phyloP scores from a whole-genome alignment of 148 eudicot species.

The Rhododendron simsii region DNA sequence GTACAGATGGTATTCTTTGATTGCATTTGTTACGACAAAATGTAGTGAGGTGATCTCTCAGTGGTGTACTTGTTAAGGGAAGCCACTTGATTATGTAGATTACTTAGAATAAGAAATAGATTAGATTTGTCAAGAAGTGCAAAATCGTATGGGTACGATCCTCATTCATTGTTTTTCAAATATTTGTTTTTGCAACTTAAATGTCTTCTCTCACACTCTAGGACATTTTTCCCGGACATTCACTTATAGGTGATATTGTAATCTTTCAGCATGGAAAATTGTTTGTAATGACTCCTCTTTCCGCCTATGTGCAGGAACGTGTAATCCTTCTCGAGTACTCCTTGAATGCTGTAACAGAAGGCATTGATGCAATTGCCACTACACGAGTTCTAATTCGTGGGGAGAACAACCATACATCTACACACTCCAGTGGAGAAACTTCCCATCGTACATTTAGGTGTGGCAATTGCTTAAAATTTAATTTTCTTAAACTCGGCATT shows the following conservation, averaged over 20 bases:
- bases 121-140: too few species aligned
- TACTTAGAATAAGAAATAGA: too few species aligned
- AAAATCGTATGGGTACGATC: too few species aligned
- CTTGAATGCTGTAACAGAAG: conserved; percentile 79
- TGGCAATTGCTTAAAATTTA: neutral
- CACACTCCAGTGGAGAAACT: conserved; percentile 59
- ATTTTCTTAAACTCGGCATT: neutral
- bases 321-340: conserved; percentile 87
- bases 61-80: neutral
- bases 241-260: neutral
- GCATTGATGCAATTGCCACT: conserved; percentile 90
- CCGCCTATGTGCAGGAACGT: conserved; percentile 46
- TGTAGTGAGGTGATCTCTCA: neutral
- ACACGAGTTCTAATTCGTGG: conserved; percentile 74
- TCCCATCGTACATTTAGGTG: conserved; percentile 70
- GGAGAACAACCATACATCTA: conserved; percentile 45
- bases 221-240: neutral
- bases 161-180: too few species aligned
- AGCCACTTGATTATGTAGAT: neutral
- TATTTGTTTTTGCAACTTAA: too few species aligned
- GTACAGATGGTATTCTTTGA: too few species aligned
- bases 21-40: too few species aligned
- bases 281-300: conserved; percentile 5
- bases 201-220: neutral
- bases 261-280: neutral